A percentile compares a stretch with the other conserved stretches of the same genome.
Evolutionary conservation across 371 early-diverging fungal species (phyloP).

Genomic region (Apophysomyces sp.): DNA sequence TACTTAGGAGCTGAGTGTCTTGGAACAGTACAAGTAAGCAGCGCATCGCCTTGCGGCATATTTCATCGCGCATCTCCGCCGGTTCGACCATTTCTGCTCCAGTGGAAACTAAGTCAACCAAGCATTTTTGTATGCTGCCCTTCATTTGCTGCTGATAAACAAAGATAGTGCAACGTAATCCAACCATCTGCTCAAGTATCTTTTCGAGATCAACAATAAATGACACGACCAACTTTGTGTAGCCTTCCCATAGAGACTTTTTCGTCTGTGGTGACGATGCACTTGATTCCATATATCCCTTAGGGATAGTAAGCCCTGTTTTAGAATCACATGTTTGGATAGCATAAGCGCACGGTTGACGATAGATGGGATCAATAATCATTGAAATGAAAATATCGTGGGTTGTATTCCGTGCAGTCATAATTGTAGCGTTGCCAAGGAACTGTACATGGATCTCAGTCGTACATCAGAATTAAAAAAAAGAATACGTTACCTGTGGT

Average conservation of each 20-base stretch:
- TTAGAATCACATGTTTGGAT: slow-evolving; percentile 11
- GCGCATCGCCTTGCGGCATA: slow-evolving; percentile 16
- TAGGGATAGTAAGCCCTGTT: not conserved
- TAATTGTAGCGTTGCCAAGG: slow-evolving; percentile 25
- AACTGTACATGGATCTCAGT: slow-evolving; percentile 10
- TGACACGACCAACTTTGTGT: slow-evolving; percentile 3
- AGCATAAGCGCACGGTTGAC: slow-evolving; percentile 22
- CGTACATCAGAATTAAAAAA: not conserved
- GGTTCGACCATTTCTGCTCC: not conserved
- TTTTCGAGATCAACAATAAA: slow-evolving; percentile 14
- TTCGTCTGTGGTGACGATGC: not conserved
- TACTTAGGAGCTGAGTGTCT: slow-evolving; percentile 26
- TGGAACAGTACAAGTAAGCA: slow-evolving; percentile 34
- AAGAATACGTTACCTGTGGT: slow-evolving; percentile 18
- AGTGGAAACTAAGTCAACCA: slow-evolving; percentile 18
- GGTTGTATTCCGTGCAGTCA: slow-evolving; percentile 15
- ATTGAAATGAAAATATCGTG: slow-evolving; percentile 29
- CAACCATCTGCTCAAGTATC: slow-evolving; percentile 4
- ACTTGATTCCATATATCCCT: not conserved
- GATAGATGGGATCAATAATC: slow-evolving; percentile 20
- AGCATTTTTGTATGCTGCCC: slow-evolving; percentile 11
- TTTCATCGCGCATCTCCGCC: not conserved
- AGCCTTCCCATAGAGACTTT: not conserved
- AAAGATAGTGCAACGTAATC: slow-evolving; percentile 26
- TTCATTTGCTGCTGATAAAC: slow-evolving; percentile 20